A percentile compares a stretch with the other conserved stretches of the same genome.
These are phyloP conservation scores for Annulohypoxylon nitens DNA, from an alignment of 495 filamentous ascomycete species.

Conservation along the genomic window DNA sequence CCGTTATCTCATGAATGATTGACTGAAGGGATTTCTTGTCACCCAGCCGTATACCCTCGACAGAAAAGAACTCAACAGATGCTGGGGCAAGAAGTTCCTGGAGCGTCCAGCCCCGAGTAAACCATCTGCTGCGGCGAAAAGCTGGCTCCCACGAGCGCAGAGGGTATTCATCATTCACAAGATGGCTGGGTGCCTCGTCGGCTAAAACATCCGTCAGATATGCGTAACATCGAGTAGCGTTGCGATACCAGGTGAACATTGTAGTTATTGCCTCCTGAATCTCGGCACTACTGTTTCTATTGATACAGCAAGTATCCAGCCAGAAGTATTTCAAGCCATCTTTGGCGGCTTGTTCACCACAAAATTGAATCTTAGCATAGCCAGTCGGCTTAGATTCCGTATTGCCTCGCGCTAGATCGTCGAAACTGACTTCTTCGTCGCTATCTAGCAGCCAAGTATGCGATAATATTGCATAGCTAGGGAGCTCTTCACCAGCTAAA, in stretches of 20 bases:
- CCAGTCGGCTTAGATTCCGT: neutral
- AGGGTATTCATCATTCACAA: neutral
- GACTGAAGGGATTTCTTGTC: neutral
- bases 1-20: neutral
- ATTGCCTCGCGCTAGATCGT: neutral
- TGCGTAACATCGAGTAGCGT: neutral
- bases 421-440: neutral
- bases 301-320: neutral
- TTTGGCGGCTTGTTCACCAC: neutral
- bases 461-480: neutral
- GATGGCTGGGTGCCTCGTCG: neutral
- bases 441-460: neutral
- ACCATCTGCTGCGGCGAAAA: neutral
- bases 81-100: neutral
- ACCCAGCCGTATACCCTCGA: neutral
- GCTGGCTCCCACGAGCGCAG: neutral
- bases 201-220: neutral
- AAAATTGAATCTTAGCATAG: neutral
- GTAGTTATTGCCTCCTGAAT: neutral
- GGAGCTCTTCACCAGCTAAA: neutral
- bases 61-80: neutral
- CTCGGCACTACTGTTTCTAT: neutral
- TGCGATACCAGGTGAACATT: neutral
- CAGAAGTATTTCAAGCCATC: neutral
- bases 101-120: neutral